These are phyloP conservation scores for Leccinum colubrinum DNA, from an alignment of 1,284 basidiomycete genomes.

Conservation along the genomic window DNA sequence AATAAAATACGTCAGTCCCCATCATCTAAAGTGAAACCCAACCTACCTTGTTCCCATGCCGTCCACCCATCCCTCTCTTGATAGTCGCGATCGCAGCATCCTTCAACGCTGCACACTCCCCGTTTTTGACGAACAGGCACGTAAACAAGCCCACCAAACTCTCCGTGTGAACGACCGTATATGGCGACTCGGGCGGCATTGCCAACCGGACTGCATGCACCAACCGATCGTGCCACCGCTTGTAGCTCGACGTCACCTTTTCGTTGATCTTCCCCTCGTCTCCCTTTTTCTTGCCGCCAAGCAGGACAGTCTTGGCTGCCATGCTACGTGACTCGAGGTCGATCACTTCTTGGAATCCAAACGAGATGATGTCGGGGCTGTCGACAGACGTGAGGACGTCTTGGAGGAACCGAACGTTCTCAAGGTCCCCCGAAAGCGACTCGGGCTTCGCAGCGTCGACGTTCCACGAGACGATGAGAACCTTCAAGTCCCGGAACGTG, in stretches of 20 bases:
- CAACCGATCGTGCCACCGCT: conserved; percentile 86
- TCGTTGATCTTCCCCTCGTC: conserved; percentile 68
- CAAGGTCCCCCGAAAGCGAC: conserved; percentile 57
- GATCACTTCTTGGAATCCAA: conserved; percentile 95
- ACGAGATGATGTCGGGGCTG: conserved; percentile 85
- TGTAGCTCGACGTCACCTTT: conserved; percentile 82
- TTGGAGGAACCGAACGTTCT: conserved; percentile 72
- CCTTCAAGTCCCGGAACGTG: conserved; percentile 72
- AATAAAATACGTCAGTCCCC: not conserved
- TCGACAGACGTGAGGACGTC: conserved; percentile 70
- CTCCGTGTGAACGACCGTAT: conserved; percentile 82
- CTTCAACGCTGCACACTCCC: conserved; percentile 56
- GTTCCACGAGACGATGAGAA: conserved; percentile 93
- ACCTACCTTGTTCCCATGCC: conserved; percentile 92
- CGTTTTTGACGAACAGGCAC: conserved; percentile 81
- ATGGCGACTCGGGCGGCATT: conserved; percentile 68
- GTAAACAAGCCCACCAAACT: conserved; percentile 90
- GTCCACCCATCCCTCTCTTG: conserved; percentile 89
- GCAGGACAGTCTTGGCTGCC: conserved; percentile 85
- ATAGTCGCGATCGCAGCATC: conserved; percentile 82
- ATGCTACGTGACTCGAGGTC: conserved; percentile 91
- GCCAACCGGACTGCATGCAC: conserved; percentile 66
- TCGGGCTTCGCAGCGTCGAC: conserved; percentile 87
- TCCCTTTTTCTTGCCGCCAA: conserved; percentile 68
- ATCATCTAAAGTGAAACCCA: not conserved